Conservation (phyloP, 768 basidiomycete species). For the Pleurotus tuoliensis region DNA sequence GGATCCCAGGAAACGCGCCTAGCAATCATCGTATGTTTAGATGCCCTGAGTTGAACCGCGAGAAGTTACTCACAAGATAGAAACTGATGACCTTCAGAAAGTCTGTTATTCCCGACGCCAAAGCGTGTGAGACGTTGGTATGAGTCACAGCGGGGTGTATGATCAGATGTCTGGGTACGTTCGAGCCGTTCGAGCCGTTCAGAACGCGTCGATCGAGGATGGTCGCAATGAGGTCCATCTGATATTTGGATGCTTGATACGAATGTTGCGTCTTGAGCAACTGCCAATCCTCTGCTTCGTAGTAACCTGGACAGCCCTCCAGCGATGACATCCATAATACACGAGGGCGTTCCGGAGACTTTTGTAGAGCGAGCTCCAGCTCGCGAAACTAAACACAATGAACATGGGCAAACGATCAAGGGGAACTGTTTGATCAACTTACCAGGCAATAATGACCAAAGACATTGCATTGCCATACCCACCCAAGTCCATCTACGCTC, state of each 20-base stretch:
- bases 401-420: not conserved
- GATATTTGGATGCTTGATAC: constrained; percentile 73
- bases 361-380: constrained; percentile 49
- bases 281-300: constrained; percentile 70
- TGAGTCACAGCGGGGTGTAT: constrained; percentile 68
- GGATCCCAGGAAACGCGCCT: constrained; percentile 73
- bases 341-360: constrained; percentile 43
- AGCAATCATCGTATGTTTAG: not conserved
- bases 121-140: constrained; percentile 57
- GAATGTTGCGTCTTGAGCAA: constrained; percentile 53
- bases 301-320: constrained; percentile 51
- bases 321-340: constrained; percentile 81
- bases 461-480: constrained; percentile 82
- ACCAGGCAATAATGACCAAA: constrained; percentile 81
- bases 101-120: constrained; percentile 39
- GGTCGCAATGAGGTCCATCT: constrained; percentile 64
- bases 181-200: constrained; percentile 16
- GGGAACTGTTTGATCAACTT: constrained; percentile 20
- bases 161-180: constrained; percentile 51
- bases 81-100: constrained; percentile 50
- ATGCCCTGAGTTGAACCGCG: not conserved
- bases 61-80: constrained; percentile 52
- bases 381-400: constrained; percentile 50
- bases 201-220: constrained; percentile 47
- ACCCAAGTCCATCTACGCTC: constrained; percentile 69